phyloP scores from a whole-genome alignment of 2,329 filamentous ascomycete species.

The Diplocarpon rosae region DNA sequence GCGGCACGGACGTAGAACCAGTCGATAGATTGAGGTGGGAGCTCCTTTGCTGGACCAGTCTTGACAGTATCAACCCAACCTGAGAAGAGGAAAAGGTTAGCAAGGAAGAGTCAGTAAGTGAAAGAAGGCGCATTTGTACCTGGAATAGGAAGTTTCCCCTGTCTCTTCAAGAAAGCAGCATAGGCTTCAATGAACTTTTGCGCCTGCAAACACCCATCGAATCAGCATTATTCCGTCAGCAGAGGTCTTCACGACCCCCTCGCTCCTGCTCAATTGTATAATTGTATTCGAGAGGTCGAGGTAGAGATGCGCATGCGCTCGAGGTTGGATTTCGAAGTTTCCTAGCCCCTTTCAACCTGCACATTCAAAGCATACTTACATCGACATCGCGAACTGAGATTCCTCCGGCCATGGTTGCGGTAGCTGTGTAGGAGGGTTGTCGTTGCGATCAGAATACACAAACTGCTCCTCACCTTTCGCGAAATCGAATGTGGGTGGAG shows the following conservation, averaged over 20 bases:
- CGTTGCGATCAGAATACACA: too few relatives aligned
- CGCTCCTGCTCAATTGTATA: constrained; percentile 50
- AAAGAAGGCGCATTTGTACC: constrained; percentile 44
- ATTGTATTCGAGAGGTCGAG: constrained; percentile 12
- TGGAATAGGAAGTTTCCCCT: constrained; percentile 85
- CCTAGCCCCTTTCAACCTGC: constrained; percentile 12
- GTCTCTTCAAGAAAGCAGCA: constrained; percentile 82
- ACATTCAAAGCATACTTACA: constrained; percentile 43
- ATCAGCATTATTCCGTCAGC: constrained; percentile 67
- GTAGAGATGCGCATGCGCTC: constrained; percentile 6
- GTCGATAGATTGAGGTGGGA: constrained; percentile 95
- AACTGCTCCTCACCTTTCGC: too few relatives aligned
- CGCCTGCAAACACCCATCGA: constrained; percentile 44
- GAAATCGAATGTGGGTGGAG: not conserved
- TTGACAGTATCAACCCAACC: constrained; percentile 99
- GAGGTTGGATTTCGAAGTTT: constrained; percentile 12
- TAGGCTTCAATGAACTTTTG: constrained; percentile 85
- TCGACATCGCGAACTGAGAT: constrained; percentile 78
- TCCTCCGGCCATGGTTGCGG: constrained; percentile 69
- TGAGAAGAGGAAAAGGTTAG: constrained; percentile 28
- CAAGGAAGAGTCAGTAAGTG: constrained; percentile 15
- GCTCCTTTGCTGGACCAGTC: constrained; percentile 92
- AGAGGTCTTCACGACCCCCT: constrained; percentile 63
- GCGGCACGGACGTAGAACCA: constrained; percentile 92
- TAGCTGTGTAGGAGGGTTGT: constrained; percentile 27